A percentile compares a stretch with the other conserved stretches of the same genome.
These are phyloP conservation scores for Pythium rhizo-oryzae DNA, from an alignment of 352 stramenopile genomes.

Conservation along the genomic window DNA sequence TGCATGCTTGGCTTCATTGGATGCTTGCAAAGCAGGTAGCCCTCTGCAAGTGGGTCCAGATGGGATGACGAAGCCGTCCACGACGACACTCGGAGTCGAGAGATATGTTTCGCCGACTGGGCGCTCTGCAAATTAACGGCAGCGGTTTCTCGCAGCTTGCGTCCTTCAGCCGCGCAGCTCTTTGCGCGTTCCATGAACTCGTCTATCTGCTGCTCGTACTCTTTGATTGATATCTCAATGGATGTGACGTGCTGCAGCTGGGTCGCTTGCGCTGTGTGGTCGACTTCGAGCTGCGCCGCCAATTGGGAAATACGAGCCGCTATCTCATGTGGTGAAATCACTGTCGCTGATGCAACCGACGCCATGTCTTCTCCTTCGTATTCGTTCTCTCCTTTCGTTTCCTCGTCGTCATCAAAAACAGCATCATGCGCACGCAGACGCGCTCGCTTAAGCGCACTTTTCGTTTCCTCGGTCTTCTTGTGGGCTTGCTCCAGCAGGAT, in stretches of 20 bases:
- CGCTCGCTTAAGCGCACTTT: conserved; percentile 33
- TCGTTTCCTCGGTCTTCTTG: conserved; percentile 32
- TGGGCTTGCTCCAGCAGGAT: conserved; percentile 36
- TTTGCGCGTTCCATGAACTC: conserved; percentile 37
- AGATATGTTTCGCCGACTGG: conserved; percentile 57
- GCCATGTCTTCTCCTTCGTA: conserved; percentile 6
- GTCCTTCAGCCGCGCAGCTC: conserved; percentile 37
- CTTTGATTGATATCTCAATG: conserved; percentile 32
- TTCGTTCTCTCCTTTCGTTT: conserved; percentile 17
- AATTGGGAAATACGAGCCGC: conserved; percentile 41
- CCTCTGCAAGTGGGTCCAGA: conserved; percentile 66
- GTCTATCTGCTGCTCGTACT: conserved; percentile 2
- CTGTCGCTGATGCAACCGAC: conserved; percentile 4
- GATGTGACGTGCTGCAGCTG: conserved; percentile 35
- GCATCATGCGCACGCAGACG: conserved; percentile 42
- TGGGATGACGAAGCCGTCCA: conserved; percentile 66
- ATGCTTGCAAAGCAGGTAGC: conserved; percentile 75
- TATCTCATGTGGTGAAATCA: conserved; percentile 2
- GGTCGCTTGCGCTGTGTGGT: conserved; percentile 48
- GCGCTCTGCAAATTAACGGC: conserved; percentile 56
- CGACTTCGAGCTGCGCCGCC: conserved; percentile 64
- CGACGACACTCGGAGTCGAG: conserved; percentile 50
- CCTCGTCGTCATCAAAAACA: neutral
- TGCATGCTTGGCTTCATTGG: conserved; percentile 66
- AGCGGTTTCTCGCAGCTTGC: conserved; percentile 46